phyloP scores from a whole-genome alignment of 2,329 filamentous ascomycete genomes.

The Thermothelomyces thermophilus region DNA sequence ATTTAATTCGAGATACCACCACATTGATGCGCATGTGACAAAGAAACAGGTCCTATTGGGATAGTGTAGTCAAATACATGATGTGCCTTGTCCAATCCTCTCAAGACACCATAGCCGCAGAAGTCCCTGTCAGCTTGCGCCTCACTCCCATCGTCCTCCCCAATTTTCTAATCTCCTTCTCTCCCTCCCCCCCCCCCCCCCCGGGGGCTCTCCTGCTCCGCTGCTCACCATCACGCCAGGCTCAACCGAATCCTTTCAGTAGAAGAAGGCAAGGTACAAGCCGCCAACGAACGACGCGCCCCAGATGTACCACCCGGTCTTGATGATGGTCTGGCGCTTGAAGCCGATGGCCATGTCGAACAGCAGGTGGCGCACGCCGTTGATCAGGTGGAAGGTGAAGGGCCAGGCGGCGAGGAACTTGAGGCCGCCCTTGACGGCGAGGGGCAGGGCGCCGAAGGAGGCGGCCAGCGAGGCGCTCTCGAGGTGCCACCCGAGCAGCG shows the following conservation, averaged over 20 bases:
- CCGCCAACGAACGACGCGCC: constrained; percentile 37
- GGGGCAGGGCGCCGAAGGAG: constrained; percentile 52
- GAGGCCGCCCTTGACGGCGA: constrained; percentile 50
- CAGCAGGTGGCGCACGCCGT: constrained; percentile 48
- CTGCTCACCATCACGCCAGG: neutral
- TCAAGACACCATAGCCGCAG: constrained; percentile 1
- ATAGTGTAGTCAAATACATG: constrained; percentile 15
- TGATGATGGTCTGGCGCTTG: constrained; percentile 38
- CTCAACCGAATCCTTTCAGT: constrained; percentile 10
- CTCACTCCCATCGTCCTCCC: neutral
- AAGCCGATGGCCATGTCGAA: constrained; percentile 50
- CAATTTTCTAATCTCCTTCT: neutral
- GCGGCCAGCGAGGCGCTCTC: constrained; percentile 55
- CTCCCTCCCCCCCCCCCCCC: neutral
- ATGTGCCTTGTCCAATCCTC: constrained; percentile 9
- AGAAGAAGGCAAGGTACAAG: constrained; percentile 43
- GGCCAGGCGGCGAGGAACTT: constrained; percentile 54
- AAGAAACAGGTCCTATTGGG: constrained; percentile 15
- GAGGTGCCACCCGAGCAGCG: constrained; percentile 60
- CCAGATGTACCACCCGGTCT: constrained; percentile 44
- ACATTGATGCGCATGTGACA: constrained; percentile 8
- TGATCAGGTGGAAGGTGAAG: constrained; percentile 52
- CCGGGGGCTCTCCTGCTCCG: no score
- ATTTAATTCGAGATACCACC: no score
- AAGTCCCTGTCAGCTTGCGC: neutral